Evolutionary conservation across 805 yeast species (phyloP).

Genomic region (Cyberlindnera euphorbiae): DNA sequence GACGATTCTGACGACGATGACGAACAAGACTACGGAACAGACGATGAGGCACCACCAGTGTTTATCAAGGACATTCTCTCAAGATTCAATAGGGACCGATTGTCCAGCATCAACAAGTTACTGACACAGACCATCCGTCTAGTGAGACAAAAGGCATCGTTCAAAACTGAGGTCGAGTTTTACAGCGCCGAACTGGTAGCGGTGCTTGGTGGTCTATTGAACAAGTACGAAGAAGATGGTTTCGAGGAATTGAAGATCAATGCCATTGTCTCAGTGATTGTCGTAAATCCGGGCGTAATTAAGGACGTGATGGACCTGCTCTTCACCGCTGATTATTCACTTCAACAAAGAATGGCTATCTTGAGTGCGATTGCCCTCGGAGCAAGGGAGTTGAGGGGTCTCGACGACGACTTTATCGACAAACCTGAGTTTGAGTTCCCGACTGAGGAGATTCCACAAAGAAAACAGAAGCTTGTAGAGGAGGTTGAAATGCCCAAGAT

Average conservation of each 20-base stretch:
- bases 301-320: slow-evolving; percentile 38
- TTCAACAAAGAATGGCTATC: slow-evolving; percentile 70
- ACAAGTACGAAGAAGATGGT: slow-evolving; percentile 48
- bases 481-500: slow-evolving; percentile 14
- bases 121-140: slow-evolving; percentile 47
- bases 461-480: slow-evolving; percentile 9
- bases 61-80: slow-evolving; percentile 69
- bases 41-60: slow-evolving; percentile 51
- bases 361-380: slow-evolving; percentile 65
- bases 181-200: slow-evolving; percentile 52
- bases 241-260: slow-evolving; percentile 67
- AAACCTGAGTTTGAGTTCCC: slow-evolving; percentile 35
- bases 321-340: slow-evolving; percentile 69
- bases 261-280: slow-evolving; percentile 59
- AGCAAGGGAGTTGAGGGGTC: slow-evolving; percentile 68
- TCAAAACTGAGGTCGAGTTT: slow-evolving; percentile 56
- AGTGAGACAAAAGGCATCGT: slow-evolving; percentile 56
- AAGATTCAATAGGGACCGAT: slow-evolving; percentile 44
- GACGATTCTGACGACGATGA: slow-evolving; percentile 29
- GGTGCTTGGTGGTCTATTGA: slow-evolving; percentile 47
- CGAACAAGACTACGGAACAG: slow-evolving; percentile 25
- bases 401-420: slow-evolving; percentile 44
- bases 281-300: slow-evolving; percentile 45
- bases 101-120: slow-evolving; percentile 37
- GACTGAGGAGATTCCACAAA: slow-evolving; percentile 27